phyloP scores from a whole-genome alignment of 495 filamentous ascomycete genomes.

The Trichoderma virens region DNA sequence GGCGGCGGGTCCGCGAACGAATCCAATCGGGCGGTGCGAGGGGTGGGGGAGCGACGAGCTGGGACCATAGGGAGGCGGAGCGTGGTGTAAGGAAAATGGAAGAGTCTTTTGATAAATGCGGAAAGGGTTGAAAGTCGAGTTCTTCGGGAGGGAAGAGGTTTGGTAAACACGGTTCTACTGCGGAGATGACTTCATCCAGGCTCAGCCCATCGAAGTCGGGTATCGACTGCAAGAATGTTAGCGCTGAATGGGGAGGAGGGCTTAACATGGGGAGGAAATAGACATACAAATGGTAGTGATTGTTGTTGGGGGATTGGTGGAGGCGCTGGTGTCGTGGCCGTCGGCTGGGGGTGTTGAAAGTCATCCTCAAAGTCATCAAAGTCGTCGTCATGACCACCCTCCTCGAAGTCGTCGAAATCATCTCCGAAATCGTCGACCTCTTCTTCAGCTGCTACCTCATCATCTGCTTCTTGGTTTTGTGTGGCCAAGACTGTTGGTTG shows the following conservation, averaged over 20 bases:
- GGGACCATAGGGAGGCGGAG: slow-evolving; percentile 88
- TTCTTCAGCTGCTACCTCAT: slow-evolving; percentile 25
- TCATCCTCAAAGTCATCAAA: slow-evolving; percentile 90
- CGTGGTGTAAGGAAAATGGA: slow-evolving; percentile 60
- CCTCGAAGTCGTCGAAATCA: slow-evolving; percentile 96
- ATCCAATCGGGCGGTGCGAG: slow-evolving; percentile 97
- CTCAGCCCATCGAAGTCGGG: slow-evolving; percentile 61
- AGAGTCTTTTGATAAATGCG: slow-evolving; percentile 35
- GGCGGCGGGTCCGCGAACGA: slow-evolving; percentile 86
- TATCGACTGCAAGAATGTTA: slow-evolving; percentile 45
- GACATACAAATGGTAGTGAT: slow-evolving; percentile 41
- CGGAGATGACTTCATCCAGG: slow-evolving; percentile 40
- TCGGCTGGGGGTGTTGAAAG: slow-evolving; percentile 56
- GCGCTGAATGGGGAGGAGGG: too few relatives aligned
- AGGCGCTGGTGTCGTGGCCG: slow-evolving; percentile 31
- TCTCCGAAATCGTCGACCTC: slow-evolving; percentile 59
- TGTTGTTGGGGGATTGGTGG: slow-evolving; percentile 41
- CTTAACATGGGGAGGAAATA: too few relatives aligned
- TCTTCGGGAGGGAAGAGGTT: slow-evolving; percentile 50
- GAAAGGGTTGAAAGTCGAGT: slow-evolving; percentile 41
- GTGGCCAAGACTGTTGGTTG: slow-evolving; percentile 23
- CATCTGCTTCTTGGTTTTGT: not conserved
- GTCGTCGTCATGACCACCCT: slow-evolving; percentile 65
- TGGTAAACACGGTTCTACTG: slow-evolving; percentile 46
- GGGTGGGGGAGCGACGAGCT: slow-evolving; percentile 88